Evolutionary conservation across 805 yeast genomes (phyloP).

Genomic region (Vanderwaltozyma verrucispora): DNA sequence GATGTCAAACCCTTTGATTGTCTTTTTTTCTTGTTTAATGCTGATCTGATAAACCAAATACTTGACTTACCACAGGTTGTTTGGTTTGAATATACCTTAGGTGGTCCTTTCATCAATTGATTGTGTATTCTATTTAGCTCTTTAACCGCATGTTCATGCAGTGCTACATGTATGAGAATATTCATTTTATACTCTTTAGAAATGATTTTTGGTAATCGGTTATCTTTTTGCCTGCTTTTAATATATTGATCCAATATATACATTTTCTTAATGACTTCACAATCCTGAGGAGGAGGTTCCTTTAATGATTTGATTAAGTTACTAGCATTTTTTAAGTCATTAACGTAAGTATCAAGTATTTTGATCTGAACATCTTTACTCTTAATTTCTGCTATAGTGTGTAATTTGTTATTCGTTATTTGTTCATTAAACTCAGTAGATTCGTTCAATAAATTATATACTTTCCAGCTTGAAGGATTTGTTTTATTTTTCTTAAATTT

Average conservation of each 20-base stretch:
- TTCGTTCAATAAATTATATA: conserved; percentile 8
- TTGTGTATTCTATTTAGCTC: conserved; percentile 11
- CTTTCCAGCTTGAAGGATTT: conserved; percentile 22
- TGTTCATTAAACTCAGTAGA: conserved; percentile 9
- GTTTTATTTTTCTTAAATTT: conserved; percentile 9
- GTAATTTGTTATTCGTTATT: conserved; percentile 2
- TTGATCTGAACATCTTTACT: too few species aligned
- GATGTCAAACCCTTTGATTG: conserved; percentile 20
- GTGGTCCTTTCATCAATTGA: conserved; percentile 21
- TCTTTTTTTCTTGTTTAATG: conserved; percentile 17
- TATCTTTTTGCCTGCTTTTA: conserved; percentile 6
- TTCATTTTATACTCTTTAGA: conserved; percentile 9
- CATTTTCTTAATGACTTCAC: conserved; percentile 7
- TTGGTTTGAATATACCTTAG: conserved; percentile 12
- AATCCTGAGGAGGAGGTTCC: conserved; percentile 2
- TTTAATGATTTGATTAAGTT: not conserved
- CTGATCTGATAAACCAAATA: conserved; percentile 26
- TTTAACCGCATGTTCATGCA: conserved; percentile 13
- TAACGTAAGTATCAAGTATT: too few species aligned
- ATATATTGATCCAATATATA: conserved; percentile 12
- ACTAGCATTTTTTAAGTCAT: not conserved
- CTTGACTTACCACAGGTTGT: conserved; percentile 19
- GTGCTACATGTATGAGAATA: conserved; percentile 20
- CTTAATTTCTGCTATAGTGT: too few species aligned
- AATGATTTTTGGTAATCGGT: conserved; percentile 10